Percentiles rank a stretch among this genome's conserved stretches.
phyloP scores from a whole-genome alignment of 2,329 filamentous ascomycete genomes.

The Leptographium wingfieldii region DNA sequence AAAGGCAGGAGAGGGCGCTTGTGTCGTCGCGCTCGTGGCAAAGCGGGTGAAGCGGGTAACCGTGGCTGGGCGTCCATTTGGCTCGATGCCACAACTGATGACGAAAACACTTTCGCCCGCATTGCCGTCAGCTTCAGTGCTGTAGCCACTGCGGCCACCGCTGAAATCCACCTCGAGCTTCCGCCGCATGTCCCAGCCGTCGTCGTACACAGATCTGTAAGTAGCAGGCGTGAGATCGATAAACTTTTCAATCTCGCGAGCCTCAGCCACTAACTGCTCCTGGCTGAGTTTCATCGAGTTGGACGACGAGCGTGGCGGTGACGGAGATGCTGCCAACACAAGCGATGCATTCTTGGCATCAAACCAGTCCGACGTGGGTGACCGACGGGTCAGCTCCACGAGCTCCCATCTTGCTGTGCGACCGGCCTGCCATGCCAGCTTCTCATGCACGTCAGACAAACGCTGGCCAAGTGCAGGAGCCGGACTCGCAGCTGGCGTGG shows the following conservation, averaged over 20 bases:
- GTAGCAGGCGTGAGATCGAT: slow-evolving; percentile 60
- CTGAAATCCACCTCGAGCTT: slow-evolving; percentile 82
- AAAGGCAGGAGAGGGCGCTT: not conserved
- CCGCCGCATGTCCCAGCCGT: slow-evolving; percentile 87
- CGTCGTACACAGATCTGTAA: slow-evolving; percentile 58
- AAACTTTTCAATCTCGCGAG: slow-evolving; percentile 68
- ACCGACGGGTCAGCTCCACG: slow-evolving; percentile 63
- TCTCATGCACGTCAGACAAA: slow-evolving; percentile 8
- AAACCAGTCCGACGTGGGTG: slow-evolving; percentile 59
- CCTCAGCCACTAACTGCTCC: slow-evolving; percentile 62
- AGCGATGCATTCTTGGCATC: slow-evolving; percentile 47
- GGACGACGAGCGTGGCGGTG: slow-evolving; percentile 62
- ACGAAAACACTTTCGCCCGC: slow-evolving; percentile 69
- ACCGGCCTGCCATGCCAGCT: slow-evolving; percentile 67
- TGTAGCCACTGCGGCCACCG: slow-evolving; percentile 36
- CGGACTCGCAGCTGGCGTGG: slow-evolving; percentile 23
- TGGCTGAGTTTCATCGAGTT: slow-evolving; percentile 57
- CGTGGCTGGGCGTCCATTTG: slow-evolving; percentile 23
- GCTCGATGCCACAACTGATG: slow-evolving; percentile 51
- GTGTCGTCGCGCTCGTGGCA: not conserved
- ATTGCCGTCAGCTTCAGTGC: not conserved
- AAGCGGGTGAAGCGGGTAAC: slow-evolving; percentile 29
- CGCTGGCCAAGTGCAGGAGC: not conserved
- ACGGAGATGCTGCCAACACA: slow-evolving; percentile 57
- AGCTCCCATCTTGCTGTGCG: slow-evolving; percentile 71